Base-by-base conservation (phyloP, 73 alveolate species). In the Tetrahymena thermophila region DNA sequence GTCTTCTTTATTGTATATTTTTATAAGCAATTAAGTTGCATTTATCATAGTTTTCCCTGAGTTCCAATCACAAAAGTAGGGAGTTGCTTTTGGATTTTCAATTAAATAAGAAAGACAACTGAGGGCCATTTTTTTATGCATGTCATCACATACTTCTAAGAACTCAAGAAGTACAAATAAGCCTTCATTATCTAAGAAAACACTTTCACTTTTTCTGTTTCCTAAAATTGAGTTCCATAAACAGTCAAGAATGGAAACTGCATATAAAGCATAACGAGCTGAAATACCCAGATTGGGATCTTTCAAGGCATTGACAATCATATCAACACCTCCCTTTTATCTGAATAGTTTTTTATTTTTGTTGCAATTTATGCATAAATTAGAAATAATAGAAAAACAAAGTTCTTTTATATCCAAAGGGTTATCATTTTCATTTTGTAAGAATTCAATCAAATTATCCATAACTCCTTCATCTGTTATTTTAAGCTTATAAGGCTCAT, bases 261-360 rank as follows among this genome's bases (percentile, higher is more conserved):
- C 96, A 94, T 85, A 96, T 23, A 96, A 31, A 28, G 97, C 97
- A 89, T 95, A 96, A 93, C 98, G 44, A 56, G 97, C 97, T 56
- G 96, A 37, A 93, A 96, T 89, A 35, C 96, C 96, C 17, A 96
- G 93, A 84, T 96, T 96, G 35, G 96, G 56, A 56, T 96, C 96
- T 93, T 97, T 97, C 37, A 98, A 96, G 94, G 98, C 99, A 85
- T 97, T 98, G 94, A 98, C 98, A 93, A 99, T 97, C 57, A 99
- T 94, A 94, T 99, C 99, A 40, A 98, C 98, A 31, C 99, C 99
- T 17, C 99, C 99, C 95, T 98, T 98, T 93, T 99, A 93, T 96
- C 99, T 98, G 96, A 98, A 98, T 96, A 98, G 98, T 93, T 98
- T 98, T 95, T 98, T 98, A 93, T 98, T 98, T 44, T 97, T 97